phyloP scores from a whole-genome alignment of 148 eudicot species.

The Spergularia marina region DNA sequence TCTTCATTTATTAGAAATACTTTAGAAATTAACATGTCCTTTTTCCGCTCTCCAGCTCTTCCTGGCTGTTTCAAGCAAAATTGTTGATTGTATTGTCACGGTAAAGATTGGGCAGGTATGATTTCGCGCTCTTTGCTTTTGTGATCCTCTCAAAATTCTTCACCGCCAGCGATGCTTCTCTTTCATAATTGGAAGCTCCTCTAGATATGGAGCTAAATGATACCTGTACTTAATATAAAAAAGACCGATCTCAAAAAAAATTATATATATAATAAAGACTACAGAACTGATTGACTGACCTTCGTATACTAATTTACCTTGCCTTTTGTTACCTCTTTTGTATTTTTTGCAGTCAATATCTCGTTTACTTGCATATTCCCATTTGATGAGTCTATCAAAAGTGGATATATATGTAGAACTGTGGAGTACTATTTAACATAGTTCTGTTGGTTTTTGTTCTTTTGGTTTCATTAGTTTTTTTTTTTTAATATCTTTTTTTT shows the following conservation, averaged over 20 bases:
- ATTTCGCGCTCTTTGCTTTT: not conserved
- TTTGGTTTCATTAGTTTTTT: not conserved
- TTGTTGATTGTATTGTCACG: constrained; percentile 58
- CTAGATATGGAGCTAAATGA: not conserved
- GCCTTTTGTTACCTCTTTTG: too few species aligned
- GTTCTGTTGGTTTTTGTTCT: not conserved
- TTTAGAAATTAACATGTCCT: constrained; percentile 13
- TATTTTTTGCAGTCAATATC: too few species aligned
- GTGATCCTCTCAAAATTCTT: not conserved
- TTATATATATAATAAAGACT: too few species aligned
- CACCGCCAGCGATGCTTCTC: too few species aligned
- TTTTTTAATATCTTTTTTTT: too few species aligned
- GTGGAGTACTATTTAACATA: not conserved
- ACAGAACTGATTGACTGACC: too few species aligned
- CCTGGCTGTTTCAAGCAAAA: constrained; percentile 46
- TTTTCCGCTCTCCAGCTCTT: constrained; percentile 53
- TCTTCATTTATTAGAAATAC: not conserved
- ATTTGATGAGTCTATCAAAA: not conserved
- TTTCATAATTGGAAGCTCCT: not conserved
- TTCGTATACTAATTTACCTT: too few species aligned
- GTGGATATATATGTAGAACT: not conserved
- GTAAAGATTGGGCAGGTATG: constrained; percentile 84
- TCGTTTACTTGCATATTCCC: too few species aligned
- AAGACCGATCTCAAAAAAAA: too few species aligned
- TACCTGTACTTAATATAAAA: too few species aligned